Conservation (phyloP, 768 basidiomycete genomes). For the Amanita jacksonii region DNA sequence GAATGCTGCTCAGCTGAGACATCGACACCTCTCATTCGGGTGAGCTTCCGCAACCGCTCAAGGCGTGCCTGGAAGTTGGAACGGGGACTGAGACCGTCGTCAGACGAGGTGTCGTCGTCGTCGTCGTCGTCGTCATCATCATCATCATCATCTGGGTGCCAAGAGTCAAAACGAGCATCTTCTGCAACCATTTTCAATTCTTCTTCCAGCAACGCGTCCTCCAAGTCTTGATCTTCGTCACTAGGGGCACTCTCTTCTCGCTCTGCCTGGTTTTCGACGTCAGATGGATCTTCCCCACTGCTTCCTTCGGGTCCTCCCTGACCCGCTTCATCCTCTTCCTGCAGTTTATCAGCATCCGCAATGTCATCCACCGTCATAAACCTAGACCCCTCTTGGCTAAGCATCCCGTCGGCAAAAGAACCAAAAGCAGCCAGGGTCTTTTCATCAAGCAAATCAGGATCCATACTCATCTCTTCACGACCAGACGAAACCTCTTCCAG, state of each 20-base stretch:
- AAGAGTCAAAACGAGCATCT: too few species aligned
- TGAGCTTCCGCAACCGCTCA: constrained; percentile 26
- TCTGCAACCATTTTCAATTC: constrained; percentile 18
- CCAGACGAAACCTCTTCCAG: constrained; percentile 20
- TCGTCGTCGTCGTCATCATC: constrained; percentile 20
- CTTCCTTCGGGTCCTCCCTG: constrained; percentile 18
- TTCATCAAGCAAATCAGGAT: constrained; percentile 37
- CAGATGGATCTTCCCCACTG: constrained; percentile 24
- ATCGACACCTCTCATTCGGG: constrained; percentile 18
- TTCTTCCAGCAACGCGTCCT: constrained; percentile 26
- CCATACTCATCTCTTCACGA: constrained; percentile 55
- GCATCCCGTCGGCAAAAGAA: constrained; percentile 41
- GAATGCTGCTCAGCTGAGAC: constrained; percentile 17
- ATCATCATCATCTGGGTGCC: constrained; percentile 10
- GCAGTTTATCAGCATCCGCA: constrained; percentile 41
- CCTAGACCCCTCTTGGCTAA: constrained; percentile 31
- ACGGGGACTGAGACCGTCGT: constrained; percentile 28
- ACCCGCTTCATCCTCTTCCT: constrained; percentile 18
- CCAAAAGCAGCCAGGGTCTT: constrained; percentile 39
- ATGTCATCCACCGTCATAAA: constrained; percentile 62
- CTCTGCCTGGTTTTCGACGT: constrained; percentile 23
- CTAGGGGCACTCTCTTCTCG: constrained; percentile 28
- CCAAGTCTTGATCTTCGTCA: constrained; percentile 34
- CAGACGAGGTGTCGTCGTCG: constrained; percentile 26
- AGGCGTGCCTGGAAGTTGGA: constrained; percentile 38